Base-by-base conservation (phyloP, 2,329 filamentous ascomycete species). In the Phialemoniopsis sp. region DNA sequence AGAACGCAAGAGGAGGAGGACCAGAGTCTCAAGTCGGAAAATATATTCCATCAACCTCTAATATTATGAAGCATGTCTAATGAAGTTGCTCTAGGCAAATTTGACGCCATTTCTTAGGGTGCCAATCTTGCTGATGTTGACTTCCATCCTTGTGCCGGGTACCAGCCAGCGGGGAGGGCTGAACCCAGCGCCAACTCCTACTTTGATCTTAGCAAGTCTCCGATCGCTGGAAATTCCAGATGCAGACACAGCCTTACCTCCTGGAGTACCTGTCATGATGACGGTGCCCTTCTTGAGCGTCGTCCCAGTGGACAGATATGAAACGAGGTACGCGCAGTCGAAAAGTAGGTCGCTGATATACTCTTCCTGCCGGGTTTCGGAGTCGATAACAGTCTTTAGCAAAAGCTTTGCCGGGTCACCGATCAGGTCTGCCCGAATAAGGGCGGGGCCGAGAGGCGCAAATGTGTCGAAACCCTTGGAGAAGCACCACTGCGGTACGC, bases 401-500 rank as follows among this genome's bases (percentile, higher is more conserved):
- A 56, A 51, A 32, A 79, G 55, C 13, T 53, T 48, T 2, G 50
- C 53, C 1, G 72, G 71, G 37, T 73, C 67, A 0, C 56, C 50
- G 1, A 79, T 51, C 1, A 74, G 40, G 2, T 54, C 53, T 0
- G 58, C 54, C 2, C 58, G 56, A 0, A 79, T 69, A 1, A 80
- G 54, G 29, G 58, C 59, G 0, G 75, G 75, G 0, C 75, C 76
- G 0, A 80, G 40, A 0, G 76, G 77, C 1, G 71, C 70, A 45
- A 64, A 79, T 0, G 65, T 73, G 45, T 80, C 74, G 39, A 80
- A 80, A 0, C 73, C 70, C 46, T 80, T 79, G 13, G 63, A 67
- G 45, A 78, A 80, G 0, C 68, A 66, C 70, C 72, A 79, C 49
- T 80, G 76, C 0, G 73, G 75, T 0, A 78, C 69, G 1, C 57